Base-by-base conservation (phyloP, 2,329 filamentous ascomycete species). In the Stachybotrys echinatus region DNA sequence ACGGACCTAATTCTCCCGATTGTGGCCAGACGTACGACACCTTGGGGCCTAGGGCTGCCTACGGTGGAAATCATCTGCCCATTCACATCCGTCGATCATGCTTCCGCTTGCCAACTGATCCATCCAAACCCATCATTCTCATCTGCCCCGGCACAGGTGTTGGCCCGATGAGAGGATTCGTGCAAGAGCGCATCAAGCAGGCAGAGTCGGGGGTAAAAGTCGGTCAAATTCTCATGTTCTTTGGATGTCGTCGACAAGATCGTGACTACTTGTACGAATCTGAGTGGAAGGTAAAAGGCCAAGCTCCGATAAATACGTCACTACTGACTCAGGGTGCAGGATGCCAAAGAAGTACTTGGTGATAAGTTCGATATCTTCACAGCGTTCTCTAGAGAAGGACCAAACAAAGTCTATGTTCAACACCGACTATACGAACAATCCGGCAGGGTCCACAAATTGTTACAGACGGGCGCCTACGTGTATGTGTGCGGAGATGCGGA, bases 401-500 rank as follows among this genome's bases (percentile, higher is more conserved):
- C 84, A 42, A 80, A 94, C 69, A 99, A 99, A 74, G 89, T 99
- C 37, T 99, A 99, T 65, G 94, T 99, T 20, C 94, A 99, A 73
- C 91, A 99, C 71, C 82, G 88, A 54, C 79, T 99, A 53, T 86
- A 88, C 72, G 89, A 97, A 69, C 79, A 85, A 46, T 85, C 88
- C 52, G 81, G 88, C 61, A 84, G 95, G 61, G 80, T 99, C 72
- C 92, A 95, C 71, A 85, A 92, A 56, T 82, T 99, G 1, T 78
- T 99, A 8, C 78, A 87, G 58, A 78, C 90, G 69, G 88, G 92
- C 68, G 94, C 90, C 5, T 96, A 94, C 72, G 92, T 99, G 69
- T 99, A 99, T 68, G 92, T 99, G 51, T 99, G 95, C 63, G 94
- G 94, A 73, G 94, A 99, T 66, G 95, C 95, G 1, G 89, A 94